Evolutionary conservation across 257 asterid species (phyloP).

Genomic region (Ocimum tenuiflorum): DNA sequence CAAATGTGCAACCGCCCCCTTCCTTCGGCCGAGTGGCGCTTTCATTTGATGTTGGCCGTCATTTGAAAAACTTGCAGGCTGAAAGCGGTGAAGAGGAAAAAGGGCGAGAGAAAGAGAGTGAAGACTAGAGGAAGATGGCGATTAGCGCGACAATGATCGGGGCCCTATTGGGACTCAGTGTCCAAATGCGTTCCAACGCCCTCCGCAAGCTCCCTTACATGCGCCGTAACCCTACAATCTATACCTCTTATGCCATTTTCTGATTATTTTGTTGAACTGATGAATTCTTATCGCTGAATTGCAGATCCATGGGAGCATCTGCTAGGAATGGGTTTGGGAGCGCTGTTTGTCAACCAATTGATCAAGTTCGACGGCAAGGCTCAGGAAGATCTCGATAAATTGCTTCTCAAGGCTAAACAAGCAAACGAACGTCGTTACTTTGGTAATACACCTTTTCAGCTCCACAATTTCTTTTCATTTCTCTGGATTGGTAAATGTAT

Average conservation of each 20-base stretch:
- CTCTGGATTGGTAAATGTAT: not conserved
- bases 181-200: conserved; percentile 97
- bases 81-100: too few species aligned
- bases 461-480: not conserved
- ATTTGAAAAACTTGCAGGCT: too few species aligned
- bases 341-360: conserved; percentile 68
- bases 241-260: not conserved
- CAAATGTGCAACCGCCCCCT: too few species aligned
- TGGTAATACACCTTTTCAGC: conserved; percentile 31
- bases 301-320: conserved; percentile 99
- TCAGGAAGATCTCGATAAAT: conserved; percentile 77
- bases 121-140: conserved; percentile 39
- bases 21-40: too few species aligned
- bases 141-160: conserved; percentile 77
- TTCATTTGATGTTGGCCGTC: too few species aligned
- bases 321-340: conserved; percentile 93
- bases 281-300: conserved; percentile 3
- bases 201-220: conserved; percentile 96
- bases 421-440: conserved; percentile 96
- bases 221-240: conserved; percentile 59
- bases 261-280: not conserved
- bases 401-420: conserved; percentile 68
- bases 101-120: not conserved
- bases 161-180: conserved; percentile 72
- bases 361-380: conserved; percentile 77